Base-by-base conservation (phyloP, 2,329 filamentous ascomycete genomes). In the Sclerotinia sclerotiorum region DNA sequence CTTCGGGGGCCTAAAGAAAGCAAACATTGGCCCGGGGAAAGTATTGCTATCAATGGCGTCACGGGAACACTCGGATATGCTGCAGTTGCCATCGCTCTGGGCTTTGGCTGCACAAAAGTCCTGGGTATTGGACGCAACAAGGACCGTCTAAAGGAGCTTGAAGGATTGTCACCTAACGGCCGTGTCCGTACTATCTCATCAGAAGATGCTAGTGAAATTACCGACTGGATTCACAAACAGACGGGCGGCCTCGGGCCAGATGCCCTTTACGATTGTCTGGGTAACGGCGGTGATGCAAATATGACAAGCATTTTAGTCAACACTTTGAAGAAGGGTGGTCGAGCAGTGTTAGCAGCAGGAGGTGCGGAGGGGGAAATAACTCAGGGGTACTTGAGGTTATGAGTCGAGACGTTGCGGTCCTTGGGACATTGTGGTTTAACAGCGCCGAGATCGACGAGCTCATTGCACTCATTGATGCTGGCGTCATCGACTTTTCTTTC, bases 181-280 rank as follows among this genome's bases (percentile, higher is more conserved):
- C 52, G 52, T n/a, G 29, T 35, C 2, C 19, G 52, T 55, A 35
- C 29, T 10, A n/a, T 19, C 32, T n/a, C n/a, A n/a, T n/a, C n/a
- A n/a, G 52, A 55, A 35, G 52, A 55, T 15, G 52, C n/a, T 19
- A 29, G 52, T 5, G 52, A 55, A 1, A 29, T 55, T 15, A 0
- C 7, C 13, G 19, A 32, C 1, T 55, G 52, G 52, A 15, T 55
- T 21, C 35, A 55, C 11, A 29, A 55, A 7, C 29, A 55, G 11
- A 55, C 29, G 13, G 35, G 35, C 32, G 52, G 52, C 35, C n/a
- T 7, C 21, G 52, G 52, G 13, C 19, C 52, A 5, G 52, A 55
- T 35, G 52, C 29, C n/a, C 29, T 55, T 55, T 55, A 55, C 29
- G 52, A 55, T 55, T 55, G 52, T 55, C 52, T 55, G n/a, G 52